Evolutionary conservation across 257 asterid genomes (phyloP).

Genomic region (Plantago elongata): DNA sequence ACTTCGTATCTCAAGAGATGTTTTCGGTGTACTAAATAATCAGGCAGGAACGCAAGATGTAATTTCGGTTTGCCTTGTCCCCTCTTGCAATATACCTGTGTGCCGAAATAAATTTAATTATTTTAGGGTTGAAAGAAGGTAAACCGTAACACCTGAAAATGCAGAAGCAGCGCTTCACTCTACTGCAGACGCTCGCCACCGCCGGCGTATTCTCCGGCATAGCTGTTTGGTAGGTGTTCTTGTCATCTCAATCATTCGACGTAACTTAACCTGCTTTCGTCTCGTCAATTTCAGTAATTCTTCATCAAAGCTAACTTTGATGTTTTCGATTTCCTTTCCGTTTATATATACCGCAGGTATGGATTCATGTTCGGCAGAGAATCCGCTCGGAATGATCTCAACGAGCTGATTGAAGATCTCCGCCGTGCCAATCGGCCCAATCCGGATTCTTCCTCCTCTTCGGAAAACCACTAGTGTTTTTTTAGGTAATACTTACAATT

Average conservation of each 20-base stretch:
- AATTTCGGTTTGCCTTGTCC: no score
- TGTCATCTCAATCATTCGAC: not conserved
- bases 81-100: no score
- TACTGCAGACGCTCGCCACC: slow-evolving; percentile 65
- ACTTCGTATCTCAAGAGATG: no score
- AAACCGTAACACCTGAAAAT: slow-evolving; percentile 15
- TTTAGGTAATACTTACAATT: slow-evolving; percentile 20
- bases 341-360: slow-evolving; percentile 43
- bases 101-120: no score
- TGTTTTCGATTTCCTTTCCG: not conserved
- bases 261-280: not conserved
- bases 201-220: slow-evolving; percentile 88
- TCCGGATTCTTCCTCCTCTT: slow-evolving; percentile 33
- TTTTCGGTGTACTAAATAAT: no score
- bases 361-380: slow-evolving; percentile 95
- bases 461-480: slow-evolving; percentile 25
- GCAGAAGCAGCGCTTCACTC: slow-evolving; percentile 68
- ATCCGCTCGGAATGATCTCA: slow-evolving; percentile 77
- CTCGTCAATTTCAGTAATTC: not conserved
- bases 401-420: slow-evolving; percentile 62
- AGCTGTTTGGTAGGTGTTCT: slow-evolving; percentile 53
- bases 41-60: no score
- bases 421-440: slow-evolving; percentile 49
- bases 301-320: not conserved
- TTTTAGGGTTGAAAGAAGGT: no score